Evolutionary conservation across 768 basidiomycete species (phyloP), one percentile per base, ranked within the genome.

Genomic region (Lactarius trivialis): DNA sequence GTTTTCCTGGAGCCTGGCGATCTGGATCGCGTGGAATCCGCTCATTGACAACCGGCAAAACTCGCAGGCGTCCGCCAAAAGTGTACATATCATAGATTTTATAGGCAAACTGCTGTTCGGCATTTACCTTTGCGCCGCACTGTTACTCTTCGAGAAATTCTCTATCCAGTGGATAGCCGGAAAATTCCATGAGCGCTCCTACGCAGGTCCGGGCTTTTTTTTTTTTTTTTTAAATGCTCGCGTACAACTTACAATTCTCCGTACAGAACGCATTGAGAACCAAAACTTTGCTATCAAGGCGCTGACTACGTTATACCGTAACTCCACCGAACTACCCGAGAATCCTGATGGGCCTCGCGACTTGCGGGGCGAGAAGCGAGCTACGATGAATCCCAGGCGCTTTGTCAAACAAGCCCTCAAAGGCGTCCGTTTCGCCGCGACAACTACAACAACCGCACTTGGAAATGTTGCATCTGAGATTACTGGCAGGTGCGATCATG

Each of bases 131-230:
- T 89, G 85, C 69, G 73, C 86, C 0, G 80, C 80, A 30, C 78
- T 93, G 28, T 80, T 94, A 7, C 78, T 89, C 12, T 85, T 81
- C 58, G 92, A 94, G 73, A 97, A 97, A 70, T 82, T 94, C 63
- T 73, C 87, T 15, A 89, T 97, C 53, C 93, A 95, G 71, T 85
- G 85, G 78, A 93, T 96, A 67, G 87, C 87, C 51, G 79, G 77
- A 50, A 89, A 90, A 70, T 93, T 91, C 72, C 90, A 93, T 70
- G 87, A 90, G 70, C 76, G 84, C 54, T 86, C 85, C 7, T 91
- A 88, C 67, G 82, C 82, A 49, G 82, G 83, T 82, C 45, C 24
- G 75, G 1, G 19, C 9, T 7, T 58, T 11, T 59, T 39, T 43
- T 54, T 43, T 7, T 58, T 11, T 59, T 39, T 43, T 54, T 43